Percentiles rank a stretch among this genome's conserved stretches.
Evolutionary conservation across 192 early-diverging fungal genomes (phyloP).

Genomic region (Podochytrium sp.): DNA sequence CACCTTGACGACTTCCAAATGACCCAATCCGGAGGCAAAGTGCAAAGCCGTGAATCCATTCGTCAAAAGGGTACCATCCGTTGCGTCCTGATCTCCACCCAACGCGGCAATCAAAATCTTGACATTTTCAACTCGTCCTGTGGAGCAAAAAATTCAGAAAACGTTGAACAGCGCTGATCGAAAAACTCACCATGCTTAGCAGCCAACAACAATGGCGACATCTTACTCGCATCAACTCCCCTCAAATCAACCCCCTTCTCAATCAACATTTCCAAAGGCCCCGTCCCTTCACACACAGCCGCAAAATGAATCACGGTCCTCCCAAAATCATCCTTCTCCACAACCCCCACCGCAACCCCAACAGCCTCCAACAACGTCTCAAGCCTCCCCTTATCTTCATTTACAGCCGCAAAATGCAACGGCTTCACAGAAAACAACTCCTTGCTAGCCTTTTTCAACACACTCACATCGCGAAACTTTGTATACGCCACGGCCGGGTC

Average conservation of each 20-base stretch:
- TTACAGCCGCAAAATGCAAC: slow-evolving; percentile 52
- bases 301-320: slow-evolving; percentile 57
- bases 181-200: slow-evolving; percentile 48
- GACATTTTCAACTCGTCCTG: slow-evolving; percentile 36
- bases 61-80: slow-evolving; percentile 47
- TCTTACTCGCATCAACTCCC: slow-evolving; percentile 37
- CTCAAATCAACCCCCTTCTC: slow-evolving; percentile 34
- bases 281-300: slow-evolving; percentile 47
- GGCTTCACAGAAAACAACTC: slow-evolving; percentile 43
- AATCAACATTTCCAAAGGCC: slow-evolving; percentile 48
- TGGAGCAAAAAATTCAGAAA: background rate
- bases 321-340: slow-evolving; percentile 46
- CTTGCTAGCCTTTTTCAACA: slow-evolving; percentile 46
- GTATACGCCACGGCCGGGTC: background rate
- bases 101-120: slow-evolving; percentile 31
- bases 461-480: slow-evolving; percentile 33
- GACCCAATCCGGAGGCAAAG: slow-evolving; percentile 38
- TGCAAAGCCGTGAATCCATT: slow-evolving; percentile 36
- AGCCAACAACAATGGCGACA: slow-evolving; percentile 53
- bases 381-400: slow-evolving; percentile 40
- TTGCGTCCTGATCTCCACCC: slow-evolving; percentile 28
- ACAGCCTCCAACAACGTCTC: slow-evolving; percentile 40
- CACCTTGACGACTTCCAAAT: slow-evolving; percentile 38
- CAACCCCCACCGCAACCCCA: slow-evolving; percentile 21
- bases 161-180: no score